These are phyloP conservation scores for Pleurozium schreberi DNA, from an alignment of 225 moss, liverwort and hornwort species.

Conservation along the genomic window DNA sequence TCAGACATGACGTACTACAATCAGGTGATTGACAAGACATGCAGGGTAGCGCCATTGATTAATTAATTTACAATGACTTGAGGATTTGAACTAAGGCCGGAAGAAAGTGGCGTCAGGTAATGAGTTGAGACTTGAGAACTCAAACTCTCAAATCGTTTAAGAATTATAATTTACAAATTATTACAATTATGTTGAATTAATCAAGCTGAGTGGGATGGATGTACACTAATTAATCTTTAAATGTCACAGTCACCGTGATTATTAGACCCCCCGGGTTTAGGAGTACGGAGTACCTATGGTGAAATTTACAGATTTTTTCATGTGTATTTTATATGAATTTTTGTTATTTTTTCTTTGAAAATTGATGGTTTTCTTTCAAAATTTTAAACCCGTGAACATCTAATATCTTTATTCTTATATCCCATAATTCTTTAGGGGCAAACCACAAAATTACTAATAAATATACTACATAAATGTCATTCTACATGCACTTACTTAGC, in stretches of 20 bases:
- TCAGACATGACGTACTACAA: neutral
- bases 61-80: neutral
- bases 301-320: too few relatives aligned
- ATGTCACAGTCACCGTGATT: neutral
- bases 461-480: rapidly evolving
- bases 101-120: neutral
- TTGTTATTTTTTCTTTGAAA: neutral
- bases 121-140: neutral
- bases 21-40: neutral
- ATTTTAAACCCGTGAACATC: too few relatives aligned
- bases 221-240: neutral
- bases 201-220: neutral
- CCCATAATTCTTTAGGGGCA: too few relatives aligned
- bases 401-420: too few relatives aligned
- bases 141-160: neutral
- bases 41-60: neutral
- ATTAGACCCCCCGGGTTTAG: too few relatives aligned
- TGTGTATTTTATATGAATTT: too few relatives aligned
- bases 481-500: neutral
- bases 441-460: too few relatives aligned
- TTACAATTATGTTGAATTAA: too few relatives aligned
- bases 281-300: too few relatives aligned
- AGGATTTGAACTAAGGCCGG: neutral
- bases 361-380: neutral
- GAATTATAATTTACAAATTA: too few relatives aligned